Conservation (phyloP, 2,329 filamentous ascomycete species). For the Shiraia sp. region DNA sequence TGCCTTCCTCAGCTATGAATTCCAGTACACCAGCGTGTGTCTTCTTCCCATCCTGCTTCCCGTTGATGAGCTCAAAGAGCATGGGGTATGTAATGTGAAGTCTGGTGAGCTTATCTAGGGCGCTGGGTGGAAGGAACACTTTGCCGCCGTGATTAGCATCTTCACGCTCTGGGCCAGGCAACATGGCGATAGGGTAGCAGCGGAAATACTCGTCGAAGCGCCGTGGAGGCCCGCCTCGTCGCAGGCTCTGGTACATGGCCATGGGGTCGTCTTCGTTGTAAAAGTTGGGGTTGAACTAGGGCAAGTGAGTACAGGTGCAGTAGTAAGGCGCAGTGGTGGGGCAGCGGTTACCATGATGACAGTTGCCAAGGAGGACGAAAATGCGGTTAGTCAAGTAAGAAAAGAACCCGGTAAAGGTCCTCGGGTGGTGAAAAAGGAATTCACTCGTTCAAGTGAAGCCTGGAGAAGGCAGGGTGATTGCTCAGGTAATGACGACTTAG, state of each 20-base stretch:
- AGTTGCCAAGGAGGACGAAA: not conserved
- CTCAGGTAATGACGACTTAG: conserved; percentile 19
- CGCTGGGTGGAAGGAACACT: conserved; percentile 94
- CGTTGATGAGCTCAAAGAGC: conserved; percentile 94
- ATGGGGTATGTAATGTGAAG: conserved; percentile 97
- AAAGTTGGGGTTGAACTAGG: conserved; percentile 50
- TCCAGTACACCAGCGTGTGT: conserved; percentile 95
- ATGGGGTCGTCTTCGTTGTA: conserved; percentile 58
- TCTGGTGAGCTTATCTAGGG: conserved; percentile 93
- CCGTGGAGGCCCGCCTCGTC: conserved; percentile 59
- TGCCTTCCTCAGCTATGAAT: conserved; percentile 96
- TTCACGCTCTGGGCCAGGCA: conserved; percentile 84
- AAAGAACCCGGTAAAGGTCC: not conserved
- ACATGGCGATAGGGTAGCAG: conserved; percentile 94
- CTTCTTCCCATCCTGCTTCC: conserved; percentile 79
- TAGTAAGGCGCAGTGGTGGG: conserved; percentile 19
- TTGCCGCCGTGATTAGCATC: conserved; percentile 96
- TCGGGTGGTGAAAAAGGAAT: not conserved
- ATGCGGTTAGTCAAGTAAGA: not conserved
- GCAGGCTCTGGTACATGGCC: conserved; percentile 59
- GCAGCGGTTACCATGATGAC: conserved; percentile 38
- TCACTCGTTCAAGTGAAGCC: too few species aligned
- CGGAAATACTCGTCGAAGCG: conserved; percentile 99
- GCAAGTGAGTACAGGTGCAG: conserved; percentile 15
- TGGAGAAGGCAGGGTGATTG: too few species aligned